Evolutionary conservation across 495 filamentous ascomycete genomes (phyloP).

Genomic region (Margaritispora aquatica): DNA sequence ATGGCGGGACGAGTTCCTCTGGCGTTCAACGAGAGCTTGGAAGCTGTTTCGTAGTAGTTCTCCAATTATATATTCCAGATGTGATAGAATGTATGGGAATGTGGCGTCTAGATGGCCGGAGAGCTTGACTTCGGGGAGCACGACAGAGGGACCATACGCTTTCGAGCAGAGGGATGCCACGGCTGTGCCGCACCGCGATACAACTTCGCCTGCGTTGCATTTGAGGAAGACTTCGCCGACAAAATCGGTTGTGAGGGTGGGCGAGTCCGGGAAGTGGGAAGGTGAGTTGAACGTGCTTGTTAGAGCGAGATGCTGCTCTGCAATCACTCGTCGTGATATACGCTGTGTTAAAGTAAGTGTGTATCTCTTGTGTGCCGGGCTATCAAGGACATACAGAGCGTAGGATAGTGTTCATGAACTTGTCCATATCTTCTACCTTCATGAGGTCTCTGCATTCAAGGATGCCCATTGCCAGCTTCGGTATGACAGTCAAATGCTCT

Average conservation of each 20-base stretch:
- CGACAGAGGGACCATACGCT: slow-evolving; percentile 60
- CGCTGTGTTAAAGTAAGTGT: slow-evolving; percentile 42
- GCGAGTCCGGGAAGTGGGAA: slow-evolving; percentile 83
- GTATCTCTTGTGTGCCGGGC: neutral
- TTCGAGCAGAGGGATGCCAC: slow-evolving; percentile 61
- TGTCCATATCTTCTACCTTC: slow-evolving; percentile 71
- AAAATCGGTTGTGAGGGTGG: slow-evolving; percentile 67
- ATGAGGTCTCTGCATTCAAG: slow-evolving; percentile 79
- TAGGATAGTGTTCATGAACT: slow-evolving; percentile 91
- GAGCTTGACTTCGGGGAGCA: slow-evolving; percentile 77
- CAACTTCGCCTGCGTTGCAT: slow-evolving; percentile 86
- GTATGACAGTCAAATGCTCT: slow-evolving; percentile 90
- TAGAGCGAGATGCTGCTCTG: slow-evolving; percentile 94
- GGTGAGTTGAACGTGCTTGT: slow-evolving; percentile 92
- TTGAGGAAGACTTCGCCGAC: slow-evolving; percentile 94
- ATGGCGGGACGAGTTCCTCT: slow-evolving; percentile 27
- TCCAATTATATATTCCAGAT: slow-evolving; percentile 94
- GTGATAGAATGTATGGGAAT: slow-evolving; percentile 93
- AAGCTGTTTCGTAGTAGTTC: slow-evolving; percentile 94
- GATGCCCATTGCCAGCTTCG: slow-evolving; percentile 88
- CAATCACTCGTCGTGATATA: slow-evolving; percentile 93
- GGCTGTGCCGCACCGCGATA: slow-evolving; percentile 72
- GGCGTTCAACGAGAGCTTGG: slow-evolving; percentile 79
- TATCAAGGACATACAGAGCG: slow-evolving; percentile 59
- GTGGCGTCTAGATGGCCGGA: slow-evolving; percentile 81